Evolutionary conservation across 164 flowering plant genomes (phyloP).

Genomic region (Chimonanthus praecox): DNA sequence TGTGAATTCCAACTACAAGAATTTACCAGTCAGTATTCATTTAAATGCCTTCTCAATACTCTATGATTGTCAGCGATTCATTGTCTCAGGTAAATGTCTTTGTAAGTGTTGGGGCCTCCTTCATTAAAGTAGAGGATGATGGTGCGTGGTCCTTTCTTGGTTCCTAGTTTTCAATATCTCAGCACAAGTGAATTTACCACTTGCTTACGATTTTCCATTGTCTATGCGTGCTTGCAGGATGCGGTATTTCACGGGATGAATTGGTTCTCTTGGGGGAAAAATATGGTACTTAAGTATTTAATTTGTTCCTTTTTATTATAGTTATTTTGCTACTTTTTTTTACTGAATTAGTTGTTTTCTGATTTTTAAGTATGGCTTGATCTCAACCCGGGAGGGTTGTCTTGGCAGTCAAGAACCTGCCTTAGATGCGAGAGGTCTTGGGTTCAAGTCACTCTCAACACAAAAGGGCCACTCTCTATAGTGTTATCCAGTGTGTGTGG

Average conservation of each 20-base stretch:
- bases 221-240: slow-evolving; percentile 43
- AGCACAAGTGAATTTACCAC: not conserved
- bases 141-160: slow-evolving; percentile 41
- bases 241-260: slow-evolving; percentile 81
- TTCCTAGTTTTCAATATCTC: not conserved
- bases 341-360: too few relatives aligned
- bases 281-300: slow-evolving; percentile 47
- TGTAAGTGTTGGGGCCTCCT: slow-evolving; percentile 50
- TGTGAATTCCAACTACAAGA: too few relatives aligned
- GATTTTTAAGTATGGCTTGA: not conserved
- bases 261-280: slow-evolving; percentile 77
- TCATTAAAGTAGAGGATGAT: slow-evolving; percentile 75
- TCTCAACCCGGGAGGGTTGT: not conserved
- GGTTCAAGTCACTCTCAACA: too few relatives aligned
- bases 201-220: slow-evolving; percentile 4
- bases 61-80: not conserved
- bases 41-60: not conserved
- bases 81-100: slow-evolving; percentile 56
- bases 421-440: too few relatives aligned
- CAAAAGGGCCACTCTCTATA: too few relatives aligned
- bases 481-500: too few relatives aligned
- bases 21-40: not conserved
- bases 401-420: too few relatives aligned
- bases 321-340: not conserved
- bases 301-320: not conserved